A percentile compares a stretch with the other conserved stretches of the same genome.
Conservation (phyloP, 2,329 filamentous ascomycete genomes). For the Kalmusia sp. region DNA sequence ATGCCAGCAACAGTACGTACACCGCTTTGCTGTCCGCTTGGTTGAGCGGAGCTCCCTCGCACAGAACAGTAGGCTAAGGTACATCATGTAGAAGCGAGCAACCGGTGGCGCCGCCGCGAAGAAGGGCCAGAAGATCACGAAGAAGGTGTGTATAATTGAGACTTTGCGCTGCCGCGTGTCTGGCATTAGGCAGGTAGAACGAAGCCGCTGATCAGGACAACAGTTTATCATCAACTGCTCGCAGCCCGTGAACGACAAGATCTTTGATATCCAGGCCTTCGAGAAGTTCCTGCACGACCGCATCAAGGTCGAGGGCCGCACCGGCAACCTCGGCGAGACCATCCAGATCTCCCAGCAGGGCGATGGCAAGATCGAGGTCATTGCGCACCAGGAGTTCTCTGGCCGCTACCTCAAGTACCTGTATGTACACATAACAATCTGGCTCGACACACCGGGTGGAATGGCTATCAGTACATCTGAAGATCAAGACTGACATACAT, state of each 20-base stretch:
- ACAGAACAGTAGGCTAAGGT: slow-evolving; percentile 95
- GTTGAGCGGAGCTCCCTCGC: slow-evolving; percentile 32
- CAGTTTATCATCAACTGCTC: slow-evolving; percentile 99
- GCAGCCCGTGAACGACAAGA: slow-evolving; percentile 98
- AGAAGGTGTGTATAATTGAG: slow-evolving; percentile 73
- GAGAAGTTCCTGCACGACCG: slow-evolving; percentile 99
- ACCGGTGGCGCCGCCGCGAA: slow-evolving; percentile 51
- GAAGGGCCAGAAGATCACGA: slow-evolving; percentile 75
- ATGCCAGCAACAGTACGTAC: slow-evolving; percentile 95
- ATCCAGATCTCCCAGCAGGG: slow-evolving; percentile 89
- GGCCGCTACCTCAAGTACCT: slow-evolving; percentile 99
- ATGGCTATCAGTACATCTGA: no score
- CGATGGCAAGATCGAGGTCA: slow-evolving; percentile 98
- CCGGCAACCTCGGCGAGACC: slow-evolving; percentile 95
- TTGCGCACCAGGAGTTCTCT: slow-evolving; percentile 96
- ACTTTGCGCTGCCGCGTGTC: background rate
- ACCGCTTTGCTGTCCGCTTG: slow-evolving; percentile 92
- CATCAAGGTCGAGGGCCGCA: slow-evolving; percentile 99
- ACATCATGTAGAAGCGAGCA: slow-evolving; percentile 66
- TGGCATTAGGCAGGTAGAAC: slow-evolving; percentile 13
- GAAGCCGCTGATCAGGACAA: slow-evolving; percentile 46
- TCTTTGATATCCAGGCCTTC: slow-evolving; percentile 98
- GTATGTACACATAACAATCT: slow-evolving; percentile 62
- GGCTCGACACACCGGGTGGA: no score
- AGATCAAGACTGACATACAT: slow-evolving; percentile 16